Percentiles rank a stretch among this genome's conserved stretches.
These are phyloP conservation scores for Sphagnum fallax DNA, from an alignment of 228 moss, liverwort and hornwort species.

Conservation along the genomic window DNA sequence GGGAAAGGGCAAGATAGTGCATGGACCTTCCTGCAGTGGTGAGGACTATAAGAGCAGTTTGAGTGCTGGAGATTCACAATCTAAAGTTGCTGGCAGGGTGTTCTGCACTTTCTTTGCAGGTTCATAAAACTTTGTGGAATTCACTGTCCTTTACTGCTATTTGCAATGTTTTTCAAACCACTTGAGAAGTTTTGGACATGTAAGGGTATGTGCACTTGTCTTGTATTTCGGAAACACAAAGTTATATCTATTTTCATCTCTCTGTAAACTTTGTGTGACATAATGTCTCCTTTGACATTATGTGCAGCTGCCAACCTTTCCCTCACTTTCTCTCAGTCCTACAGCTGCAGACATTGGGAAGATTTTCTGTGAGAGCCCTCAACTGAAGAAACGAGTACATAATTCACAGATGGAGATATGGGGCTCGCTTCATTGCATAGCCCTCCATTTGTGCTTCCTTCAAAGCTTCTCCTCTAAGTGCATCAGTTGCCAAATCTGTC, in stretches of 20 bases:
- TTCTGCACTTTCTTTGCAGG: constrained; percentile 17
- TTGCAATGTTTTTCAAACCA: too few relatives aligned
- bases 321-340: constrained; percentile 56
- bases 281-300: not conserved
- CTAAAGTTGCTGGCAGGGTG: constrained; percentile 36
- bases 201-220: too few relatives aligned
- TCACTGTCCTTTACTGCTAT: too few relatives aligned
- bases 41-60: too few relatives aligned
- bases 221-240: too few relatives aligned
- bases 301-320: constrained; percentile 41
- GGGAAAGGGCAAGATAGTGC: constrained; percentile 4
- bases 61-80: constrained; percentile 36
- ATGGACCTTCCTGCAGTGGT: constrained; percentile 7
- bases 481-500: constrained; percentile 5
- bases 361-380: constrained; percentile 36
- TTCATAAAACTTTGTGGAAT: constrained; percentile 3
- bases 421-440: constrained; percentile 56
- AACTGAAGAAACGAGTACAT: constrained; percentile 16
- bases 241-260: too few relatives aligned
- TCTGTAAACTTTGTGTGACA: too few relatives aligned
- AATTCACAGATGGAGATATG: constrained; percentile 22
- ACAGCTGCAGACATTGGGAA: constrained; percentile 40
- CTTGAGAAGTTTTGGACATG: too few relatives aligned
- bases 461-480: constrained; percentile 13
- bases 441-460: constrained; percentile 55